phyloP scores from a whole-genome alignment of 805 yeast genomes.

The Kodamaea kaohsiungensis region DNA sequence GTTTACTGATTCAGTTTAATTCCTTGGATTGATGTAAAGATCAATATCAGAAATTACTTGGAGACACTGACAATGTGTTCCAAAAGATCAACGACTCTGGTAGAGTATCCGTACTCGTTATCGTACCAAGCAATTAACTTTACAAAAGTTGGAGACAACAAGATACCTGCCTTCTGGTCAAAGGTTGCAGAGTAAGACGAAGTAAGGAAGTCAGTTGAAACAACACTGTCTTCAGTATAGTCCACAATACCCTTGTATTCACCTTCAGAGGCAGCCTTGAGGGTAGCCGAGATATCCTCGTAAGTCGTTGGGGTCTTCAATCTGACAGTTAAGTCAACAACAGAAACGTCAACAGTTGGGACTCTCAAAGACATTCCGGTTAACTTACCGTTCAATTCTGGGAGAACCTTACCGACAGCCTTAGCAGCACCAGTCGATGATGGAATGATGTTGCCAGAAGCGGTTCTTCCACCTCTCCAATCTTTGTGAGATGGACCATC shows the following conservation, averaged over 20 bases:
- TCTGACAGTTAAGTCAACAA: constrained; percentile 88
- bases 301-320: constrained; percentile 74
- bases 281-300: constrained; percentile 76
- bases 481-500: constrained; percentile 98
- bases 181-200: constrained; percentile 85
- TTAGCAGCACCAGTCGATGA: constrained; percentile 97
- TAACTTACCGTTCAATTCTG: constrained; percentile 86
- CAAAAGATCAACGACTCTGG: constrained; percentile 91
- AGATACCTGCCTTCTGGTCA: constrained; percentile 89
- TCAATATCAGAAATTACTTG: no score
- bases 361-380: constrained; percentile 95
- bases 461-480: constrained; percentile 99
- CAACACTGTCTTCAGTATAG: constrained; percentile 91
- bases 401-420: constrained; percentile 95
- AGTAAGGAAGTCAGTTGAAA: constrained; percentile 84
- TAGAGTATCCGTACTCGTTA: constrained; percentile 94
- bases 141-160: constrained; percentile 83
- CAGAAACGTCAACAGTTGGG: constrained; percentile 91
- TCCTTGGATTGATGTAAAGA: no score
- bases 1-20: no score
- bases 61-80: constrained; percentile 56
- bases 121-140: constrained; percentile 95
- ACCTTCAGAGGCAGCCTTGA: constrained; percentile 77
- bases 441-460: constrained; percentile 93
- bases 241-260: constrained; percentile 80